phyloP scores from a whole-genome alignment of 495 filamentous ascomycete species.

The Hypoxylon intermedium region DNA sequence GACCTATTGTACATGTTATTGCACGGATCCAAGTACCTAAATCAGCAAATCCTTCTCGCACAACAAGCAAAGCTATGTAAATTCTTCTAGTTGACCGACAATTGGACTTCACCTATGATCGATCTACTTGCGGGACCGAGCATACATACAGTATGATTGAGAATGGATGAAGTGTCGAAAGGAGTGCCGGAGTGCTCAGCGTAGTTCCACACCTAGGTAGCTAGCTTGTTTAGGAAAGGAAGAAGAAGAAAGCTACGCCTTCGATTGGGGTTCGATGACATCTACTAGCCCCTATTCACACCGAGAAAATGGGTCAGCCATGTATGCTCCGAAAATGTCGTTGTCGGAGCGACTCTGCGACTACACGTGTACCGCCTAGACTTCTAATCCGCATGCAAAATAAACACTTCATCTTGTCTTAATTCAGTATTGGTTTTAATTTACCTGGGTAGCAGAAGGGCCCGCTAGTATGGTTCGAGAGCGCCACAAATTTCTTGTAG shows the following conservation, averaged over 20 bases:
- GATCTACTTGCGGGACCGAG: no score
- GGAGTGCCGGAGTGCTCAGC: no score
- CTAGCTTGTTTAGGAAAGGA: neutral
- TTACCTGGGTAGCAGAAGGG: slow-evolving; percentile 4
- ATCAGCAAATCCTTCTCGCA: neutral
- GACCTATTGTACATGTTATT: no score
- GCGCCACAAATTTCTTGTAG: slow-evolving; percentile 17
- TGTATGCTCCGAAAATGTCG: slow-evolving; percentile 9
- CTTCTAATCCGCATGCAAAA: no score
- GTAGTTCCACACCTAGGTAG: no score
- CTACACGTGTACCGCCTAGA: no score
- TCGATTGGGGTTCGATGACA: neutral
- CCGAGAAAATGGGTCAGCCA: slow-evolving; percentile 14
- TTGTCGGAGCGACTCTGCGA: slow-evolving; percentile 31
- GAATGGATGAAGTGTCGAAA: no score
- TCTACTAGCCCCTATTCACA: slow-evolving; percentile 21
- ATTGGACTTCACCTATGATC: no score
- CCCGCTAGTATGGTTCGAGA: slow-evolving; percentile 20
- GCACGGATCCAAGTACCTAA: neutral
- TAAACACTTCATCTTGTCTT: slow-evolving; percentile 10
- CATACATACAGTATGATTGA: no score
- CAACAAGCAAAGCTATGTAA: neutral
- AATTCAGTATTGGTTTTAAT: slow-evolving; percentile 17
- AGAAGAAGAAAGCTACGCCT: neutral
- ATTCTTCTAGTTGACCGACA: no score